These are phyloP conservation scores for Parmelia sp. DNA, from an alignment of 495 filamentous ascomycete genomes.

Conservation along the genomic window DNA sequence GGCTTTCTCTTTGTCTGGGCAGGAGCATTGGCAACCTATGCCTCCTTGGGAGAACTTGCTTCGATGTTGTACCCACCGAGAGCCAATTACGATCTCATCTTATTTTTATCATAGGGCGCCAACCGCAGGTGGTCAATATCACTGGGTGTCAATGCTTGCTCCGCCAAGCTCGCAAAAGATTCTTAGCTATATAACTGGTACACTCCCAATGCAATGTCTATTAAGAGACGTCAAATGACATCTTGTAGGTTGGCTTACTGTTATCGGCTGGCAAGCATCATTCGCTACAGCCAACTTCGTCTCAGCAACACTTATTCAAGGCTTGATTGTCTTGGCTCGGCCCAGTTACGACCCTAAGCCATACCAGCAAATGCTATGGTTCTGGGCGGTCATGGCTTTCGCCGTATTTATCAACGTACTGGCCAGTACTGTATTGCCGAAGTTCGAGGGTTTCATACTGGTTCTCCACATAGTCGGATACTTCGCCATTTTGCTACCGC, in stretches of 20 bases:
- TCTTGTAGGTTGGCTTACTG: conserved; percentile 39
- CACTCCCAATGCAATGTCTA: conserved; percentile 1
- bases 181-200: conserved; percentile 41
- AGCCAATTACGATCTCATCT: background rate
- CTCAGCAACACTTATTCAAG: conserved; percentile 40
- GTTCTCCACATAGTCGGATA: conserved; percentile 46
- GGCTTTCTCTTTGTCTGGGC: conserved; percentile 46
- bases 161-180: conserved; percentile 35
- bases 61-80: conserved; percentile 31
- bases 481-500: conserved; percentile 39
- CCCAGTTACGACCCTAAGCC: conserved; percentile 37
- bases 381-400: conserved; percentile 40
- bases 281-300: conserved; percentile 34
- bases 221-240: conserved; percentile 5
- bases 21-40: conserved; percentile 32
- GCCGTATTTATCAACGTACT: conserved; percentile 41
- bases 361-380: conserved; percentile 46
- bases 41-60: conserved; percentile 35
- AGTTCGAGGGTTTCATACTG: conserved; percentile 42
- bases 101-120: conserved; percentile 23
- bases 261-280: conserved; percentile 34
- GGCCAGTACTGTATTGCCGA: conserved; percentile 38
- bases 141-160: conserved; percentile 42
- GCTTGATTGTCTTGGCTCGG: conserved; percentile 41
- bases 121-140: conserved; percentile 41